Conservation (phyloP, 2,329 filamentous ascomycete genomes). For the Samsoniella hepiali region DNA sequence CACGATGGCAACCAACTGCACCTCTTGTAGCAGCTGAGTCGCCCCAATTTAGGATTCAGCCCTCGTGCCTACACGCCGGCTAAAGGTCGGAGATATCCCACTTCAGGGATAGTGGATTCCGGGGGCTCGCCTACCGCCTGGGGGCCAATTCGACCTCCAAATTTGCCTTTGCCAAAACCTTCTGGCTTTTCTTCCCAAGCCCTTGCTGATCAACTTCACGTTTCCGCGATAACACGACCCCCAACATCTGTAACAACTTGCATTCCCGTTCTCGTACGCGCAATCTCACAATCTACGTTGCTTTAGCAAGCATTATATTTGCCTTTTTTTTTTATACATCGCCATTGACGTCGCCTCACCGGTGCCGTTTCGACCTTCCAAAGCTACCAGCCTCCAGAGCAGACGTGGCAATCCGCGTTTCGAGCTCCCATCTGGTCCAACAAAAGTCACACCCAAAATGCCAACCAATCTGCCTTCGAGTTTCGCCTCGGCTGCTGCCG, state of each 20-base stretch:
- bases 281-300: slow-evolving; percentile 15
- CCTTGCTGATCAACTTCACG: slow-evolving; percentile 13
- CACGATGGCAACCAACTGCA: neutral
- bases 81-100: slow-evolving; percentile 29
- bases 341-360: slow-evolving; percentile 11
- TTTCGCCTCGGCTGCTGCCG: slow-evolving; percentile 80
- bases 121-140: slow-evolving; percentile 14
- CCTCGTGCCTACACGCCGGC: slow-evolving; percentile 29
- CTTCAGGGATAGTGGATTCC: slow-evolving; percentile 21
- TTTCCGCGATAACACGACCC: slow-evolving; percentile 27
- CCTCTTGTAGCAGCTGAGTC: neutral
- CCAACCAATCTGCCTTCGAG: slow-evolving; percentile 75
- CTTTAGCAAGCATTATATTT: slow-evolving; percentile 19
- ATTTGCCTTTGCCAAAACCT: slow-evolving; percentile 33
- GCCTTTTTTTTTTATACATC: slow-evolving; percentile 14
- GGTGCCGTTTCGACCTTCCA: slow-evolving; percentile 8
- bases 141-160: slow-evolving; percentile 27
- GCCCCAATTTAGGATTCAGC: slow-evolving; percentile 34
- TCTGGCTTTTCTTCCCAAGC: slow-evolving; percentile 32
- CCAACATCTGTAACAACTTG: slow-evolving; percentile 22
- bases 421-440: slow-evolving; percentile 1
- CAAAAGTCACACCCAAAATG: slow-evolving; percentile 42
- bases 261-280: slow-evolving; percentile 13
- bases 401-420: slow-evolving; percentile 13
- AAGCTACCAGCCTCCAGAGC: slow-evolving; percentile 16